phyloP scores from a whole-genome alignment of 2,329 filamentous ascomycete genomes.

The Botrytis byssoidea region DNA sequence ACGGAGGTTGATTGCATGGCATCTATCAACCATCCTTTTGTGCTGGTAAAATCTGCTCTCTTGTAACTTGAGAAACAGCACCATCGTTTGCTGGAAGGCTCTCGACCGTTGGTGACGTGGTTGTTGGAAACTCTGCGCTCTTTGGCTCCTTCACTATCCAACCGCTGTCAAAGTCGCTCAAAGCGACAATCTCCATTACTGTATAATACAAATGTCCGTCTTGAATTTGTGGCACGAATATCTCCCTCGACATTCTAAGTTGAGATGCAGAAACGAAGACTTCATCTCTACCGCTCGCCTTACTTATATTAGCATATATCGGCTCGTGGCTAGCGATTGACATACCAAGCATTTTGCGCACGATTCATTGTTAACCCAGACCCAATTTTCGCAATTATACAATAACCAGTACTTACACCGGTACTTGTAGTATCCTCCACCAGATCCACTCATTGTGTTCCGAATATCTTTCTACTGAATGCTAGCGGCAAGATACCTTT shows the following conservation, averaged over 20 bases:
- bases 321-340: constrained; percentile 21
- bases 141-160: constrained; percentile 35
- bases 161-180: constrained; percentile 34
- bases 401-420: constrained; percentile 55
- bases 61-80: constrained; percentile 1
- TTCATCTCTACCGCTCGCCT: constrained; percentile 52
- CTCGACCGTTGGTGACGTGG: constrained; percentile 29
- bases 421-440: constrained; percentile 48
- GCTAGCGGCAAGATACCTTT: constrained; percentile 37
- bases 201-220: constrained; percentile 50
- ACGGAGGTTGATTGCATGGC: background rate
- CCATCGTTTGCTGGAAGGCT: constrained; percentile 28
- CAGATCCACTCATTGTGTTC: constrained; percentile 35
- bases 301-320: constrained; percentile 20
- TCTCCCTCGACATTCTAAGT: constrained; percentile 42
- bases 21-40: background rate
- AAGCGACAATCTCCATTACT: constrained; percentile 47
- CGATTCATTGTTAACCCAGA: constrained; percentile 51
- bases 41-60: background rate
- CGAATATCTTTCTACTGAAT: constrained; percentile 32
- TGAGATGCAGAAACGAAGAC: background rate
- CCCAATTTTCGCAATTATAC: constrained; percentile 54
- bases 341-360: constrained; percentile 53
- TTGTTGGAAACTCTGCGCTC: constrained; percentile 27
- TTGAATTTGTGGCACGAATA: constrained; percentile 48